Evolutionary conservation across 345 rosid genomes (phyloP).

Genomic region (Citrus sp.): DNA sequence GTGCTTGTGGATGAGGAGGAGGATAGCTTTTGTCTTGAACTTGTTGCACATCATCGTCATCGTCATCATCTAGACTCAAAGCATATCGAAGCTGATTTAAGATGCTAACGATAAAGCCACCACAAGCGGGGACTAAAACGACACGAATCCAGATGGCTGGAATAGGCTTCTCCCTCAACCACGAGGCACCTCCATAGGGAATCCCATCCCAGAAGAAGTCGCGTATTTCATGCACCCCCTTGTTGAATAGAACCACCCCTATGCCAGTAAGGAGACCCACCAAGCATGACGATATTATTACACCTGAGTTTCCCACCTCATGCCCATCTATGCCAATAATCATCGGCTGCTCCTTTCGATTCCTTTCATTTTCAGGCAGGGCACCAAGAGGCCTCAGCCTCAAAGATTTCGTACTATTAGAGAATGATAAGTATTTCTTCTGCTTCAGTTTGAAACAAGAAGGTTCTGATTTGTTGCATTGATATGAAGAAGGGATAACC

Average conservation of each 20-base stretch:
- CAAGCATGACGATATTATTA: slow-evolving; percentile 56
- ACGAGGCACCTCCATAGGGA: slow-evolving; percentile 77
- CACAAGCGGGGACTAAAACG: slow-evolving; percentile 63
- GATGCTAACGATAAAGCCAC: slow-evolving; percentile 67
- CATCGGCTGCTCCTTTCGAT: slow-evolving; percentile 17
- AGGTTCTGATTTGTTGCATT: not conserved
- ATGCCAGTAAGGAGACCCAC: slow-evolving; percentile 81
- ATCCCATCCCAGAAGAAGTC: slow-evolving; percentile 92
- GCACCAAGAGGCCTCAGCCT: slow-evolving; percentile 7
- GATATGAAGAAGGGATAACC: not conserved
- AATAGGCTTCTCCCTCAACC: slow-evolving; percentile 73
- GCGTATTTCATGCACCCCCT: slow-evolving; percentile 66
- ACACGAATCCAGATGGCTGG: slow-evolving; percentile 59
- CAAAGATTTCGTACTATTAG: not conserved
- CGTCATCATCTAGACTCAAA: not conserved
- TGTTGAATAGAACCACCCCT: slow-evolving; percentile 76
- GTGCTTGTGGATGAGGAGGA: not conserved
- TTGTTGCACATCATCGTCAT: not conserved
- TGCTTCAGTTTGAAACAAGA: not conserved
- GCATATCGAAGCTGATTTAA: slow-evolving; percentile 45
- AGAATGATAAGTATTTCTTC: not conserved
- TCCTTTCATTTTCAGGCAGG: slow-evolving; percentile 1
- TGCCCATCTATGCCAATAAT: slow-evolving; percentile 11
- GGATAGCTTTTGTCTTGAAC: not conserved
- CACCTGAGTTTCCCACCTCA: slow-evolving; percentile 24